Conservation (phyloP, 208 protist species). For the Angomonas deanei region DNA sequence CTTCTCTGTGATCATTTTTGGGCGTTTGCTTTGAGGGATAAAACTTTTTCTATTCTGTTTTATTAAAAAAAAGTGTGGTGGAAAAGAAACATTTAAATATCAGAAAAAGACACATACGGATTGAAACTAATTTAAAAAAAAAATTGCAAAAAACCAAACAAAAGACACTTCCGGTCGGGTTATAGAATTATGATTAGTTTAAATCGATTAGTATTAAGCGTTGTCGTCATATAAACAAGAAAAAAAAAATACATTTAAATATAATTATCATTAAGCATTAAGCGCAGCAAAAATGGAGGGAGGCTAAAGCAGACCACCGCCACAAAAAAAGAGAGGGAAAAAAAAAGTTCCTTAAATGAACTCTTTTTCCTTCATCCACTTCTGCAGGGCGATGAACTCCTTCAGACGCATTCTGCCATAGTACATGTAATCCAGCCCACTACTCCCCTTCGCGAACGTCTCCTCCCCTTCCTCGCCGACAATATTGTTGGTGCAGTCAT, state of each 20-base stretch:
- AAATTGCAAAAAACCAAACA: neutral
- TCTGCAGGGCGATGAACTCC: slow-evolving; percentile 70
- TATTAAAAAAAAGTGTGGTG: too few relatives aligned
- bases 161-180: neutral
- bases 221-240: neutral
- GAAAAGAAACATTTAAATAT: neutral
- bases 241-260: neutral
- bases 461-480: slow-evolving; percentile 36
- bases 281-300: neutral
- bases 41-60: too few relatives aligned
- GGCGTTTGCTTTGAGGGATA: too few relatives aligned
- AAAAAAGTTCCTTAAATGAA: slow-evolving; percentile 20
- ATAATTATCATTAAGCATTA: neutral
- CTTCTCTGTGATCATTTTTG: slow-evolving; percentile 10
- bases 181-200: too few relatives aligned
- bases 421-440: slow-evolving; percentile 73
- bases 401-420: slow-evolving; percentile 74
- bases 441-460: slow-evolving; percentile 64
- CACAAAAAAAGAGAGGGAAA: neutral
- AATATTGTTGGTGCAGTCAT: slow-evolving; percentile 46
- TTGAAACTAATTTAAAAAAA: neutral
- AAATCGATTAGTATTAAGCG: neutral
- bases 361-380: slow-evolving; percentile 46
- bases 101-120: neutral
- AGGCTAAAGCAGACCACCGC: neutral